Percentiles rank a stretch among this genome's conserved stretches.
Conservation (phyloP, 108 stramenopile species). For the Epipyxis sp. region DNA sequence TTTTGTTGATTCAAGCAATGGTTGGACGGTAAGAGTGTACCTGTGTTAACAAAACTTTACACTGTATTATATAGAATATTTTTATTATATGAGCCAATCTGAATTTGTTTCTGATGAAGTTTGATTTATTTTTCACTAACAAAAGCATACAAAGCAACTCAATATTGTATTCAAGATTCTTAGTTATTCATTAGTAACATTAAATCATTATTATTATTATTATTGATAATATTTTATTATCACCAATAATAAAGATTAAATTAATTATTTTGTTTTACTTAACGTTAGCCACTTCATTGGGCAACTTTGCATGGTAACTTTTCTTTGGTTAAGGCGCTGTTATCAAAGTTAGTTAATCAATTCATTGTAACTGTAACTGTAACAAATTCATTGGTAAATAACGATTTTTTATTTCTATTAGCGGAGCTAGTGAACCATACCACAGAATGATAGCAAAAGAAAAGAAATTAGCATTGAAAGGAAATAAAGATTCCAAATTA, state of each 20-base stretch:
- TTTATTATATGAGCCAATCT: no score
- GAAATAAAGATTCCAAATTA: no score
- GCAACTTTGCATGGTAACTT: conserved; percentile 25
- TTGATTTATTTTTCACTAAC: no score
- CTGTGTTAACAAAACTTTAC: no score
- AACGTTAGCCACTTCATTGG: conserved; percentile 16
- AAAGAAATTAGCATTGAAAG: neutral
- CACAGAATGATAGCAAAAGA: neutral
- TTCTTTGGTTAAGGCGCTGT: neutral
- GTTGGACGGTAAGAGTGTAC: conserved; percentile 12
- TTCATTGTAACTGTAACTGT: neutral
- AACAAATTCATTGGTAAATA: neutral
- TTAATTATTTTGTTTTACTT: neutral
- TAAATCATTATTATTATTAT: neutral
- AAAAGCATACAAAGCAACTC: no score
- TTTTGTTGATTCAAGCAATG: neutral
- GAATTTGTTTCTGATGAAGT: no score
- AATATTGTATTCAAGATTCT: neutral
- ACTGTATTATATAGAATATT: no score
- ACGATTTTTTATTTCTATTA: neutral
- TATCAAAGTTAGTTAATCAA: neutral
- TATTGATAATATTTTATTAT: neutral
- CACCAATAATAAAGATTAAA: neutral
- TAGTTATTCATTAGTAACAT: neutral
- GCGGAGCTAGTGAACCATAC: conserved; percentile 18